Percentiles rank a stretch among this genome's conserved stretches.
phyloP scores from a whole-genome alignment of 78 protist genomes.

The Fonticula alba region DNA sequence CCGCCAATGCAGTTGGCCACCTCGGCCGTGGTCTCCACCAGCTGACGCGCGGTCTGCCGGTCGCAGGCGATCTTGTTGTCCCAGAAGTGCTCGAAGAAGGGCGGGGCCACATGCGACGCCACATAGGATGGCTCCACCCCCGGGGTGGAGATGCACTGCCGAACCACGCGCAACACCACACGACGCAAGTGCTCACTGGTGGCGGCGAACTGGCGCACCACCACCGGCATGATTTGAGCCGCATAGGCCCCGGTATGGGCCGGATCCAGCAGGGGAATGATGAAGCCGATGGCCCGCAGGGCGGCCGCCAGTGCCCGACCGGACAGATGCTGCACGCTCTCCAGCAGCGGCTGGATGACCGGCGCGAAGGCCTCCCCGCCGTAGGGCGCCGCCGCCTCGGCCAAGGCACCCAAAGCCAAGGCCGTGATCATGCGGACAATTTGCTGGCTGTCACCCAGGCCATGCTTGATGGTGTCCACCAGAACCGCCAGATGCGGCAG shows the following conservation, averaged over 20 bases:
- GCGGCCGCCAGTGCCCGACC: constrained; percentile 88
- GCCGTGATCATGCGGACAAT: constrained; percentile 84
- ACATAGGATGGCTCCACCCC: constrained; percentile 71
- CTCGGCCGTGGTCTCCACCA: constrained; percentile 93
- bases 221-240: background rate
- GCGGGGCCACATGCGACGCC: too few relatives aligned
- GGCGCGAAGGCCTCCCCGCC: constrained; percentile 87
- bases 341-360: constrained; percentile 83
- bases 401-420: constrained; percentile 86
- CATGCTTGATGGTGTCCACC: constrained; percentile 70
- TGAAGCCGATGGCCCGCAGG: constrained; percentile 89
- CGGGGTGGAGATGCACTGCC: constrained; percentile 76
- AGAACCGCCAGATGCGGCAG: constrained; percentile 78
- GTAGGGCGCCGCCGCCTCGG: constrained; percentile 94
- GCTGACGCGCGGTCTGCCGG: constrained; percentile 30
- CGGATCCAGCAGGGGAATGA: constrained; percentile 95
- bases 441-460: constrained; percentile 61
- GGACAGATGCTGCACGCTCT: constrained; percentile 56
- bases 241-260: constrained; percentile 42
- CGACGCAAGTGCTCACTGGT: too few relatives aligned
- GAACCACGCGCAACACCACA: constrained; percentile 77
- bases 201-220: background rate
- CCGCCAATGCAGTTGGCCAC: constrained; percentile 84
- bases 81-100: constrained; percentile 82
- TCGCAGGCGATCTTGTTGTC: constrained; percentile 74